phyloP scores from a whole-genome alignment of 768 basidiomycete genomes.

The Russula earlei region DNA sequence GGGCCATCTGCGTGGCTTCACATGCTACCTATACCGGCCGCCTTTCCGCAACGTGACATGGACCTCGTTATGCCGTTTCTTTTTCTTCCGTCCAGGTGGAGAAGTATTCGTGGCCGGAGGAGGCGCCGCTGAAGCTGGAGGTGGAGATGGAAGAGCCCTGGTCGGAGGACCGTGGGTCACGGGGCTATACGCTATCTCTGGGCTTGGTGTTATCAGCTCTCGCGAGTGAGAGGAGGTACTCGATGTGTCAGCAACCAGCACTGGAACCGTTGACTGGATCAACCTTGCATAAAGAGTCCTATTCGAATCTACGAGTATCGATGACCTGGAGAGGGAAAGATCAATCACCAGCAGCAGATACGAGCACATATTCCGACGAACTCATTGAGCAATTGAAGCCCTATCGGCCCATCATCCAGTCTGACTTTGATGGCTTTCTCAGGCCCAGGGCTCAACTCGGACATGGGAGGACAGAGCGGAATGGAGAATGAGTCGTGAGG shows the following conservation, averaged over 20 bases:
- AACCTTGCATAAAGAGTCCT: slow-evolving; percentile 22
- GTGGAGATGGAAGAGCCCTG: too few relatives aligned
- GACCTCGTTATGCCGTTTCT: neutral
- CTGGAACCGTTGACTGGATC: slow-evolving; percentile 10
- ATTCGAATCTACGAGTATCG: slow-evolving; percentile 21
- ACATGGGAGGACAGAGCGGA: neutral
- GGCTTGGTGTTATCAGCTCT: neutral
- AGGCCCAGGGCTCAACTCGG: neutral
- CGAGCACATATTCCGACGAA: slow-evolving; percentile 25
- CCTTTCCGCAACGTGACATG: slow-evolving; percentile 3
- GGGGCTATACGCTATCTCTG: neutral
- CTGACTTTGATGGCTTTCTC: neutral
- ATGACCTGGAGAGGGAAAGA: slow-evolving; percentile 19
- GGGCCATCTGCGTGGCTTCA: neutral
- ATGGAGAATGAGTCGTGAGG: neutral
- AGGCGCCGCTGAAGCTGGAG: too few relatives aligned
- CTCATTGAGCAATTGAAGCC: slow-evolving; percentile 42
- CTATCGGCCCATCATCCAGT: slow-evolving; percentile 7
- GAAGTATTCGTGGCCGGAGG: neutral
- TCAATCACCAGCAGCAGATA: neutral
- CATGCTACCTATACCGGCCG: slow-evolving; percentile 1
- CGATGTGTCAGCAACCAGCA: neutral
- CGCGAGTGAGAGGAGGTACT: neutral
- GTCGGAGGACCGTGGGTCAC: neutral
- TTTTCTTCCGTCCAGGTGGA: neutral